These are phyloP conservation scores for Penicillium macrosclerotiorum DNA, from an alignment of 495 filamentous ascomycete species.

Conservation along the genomic window DNA sequence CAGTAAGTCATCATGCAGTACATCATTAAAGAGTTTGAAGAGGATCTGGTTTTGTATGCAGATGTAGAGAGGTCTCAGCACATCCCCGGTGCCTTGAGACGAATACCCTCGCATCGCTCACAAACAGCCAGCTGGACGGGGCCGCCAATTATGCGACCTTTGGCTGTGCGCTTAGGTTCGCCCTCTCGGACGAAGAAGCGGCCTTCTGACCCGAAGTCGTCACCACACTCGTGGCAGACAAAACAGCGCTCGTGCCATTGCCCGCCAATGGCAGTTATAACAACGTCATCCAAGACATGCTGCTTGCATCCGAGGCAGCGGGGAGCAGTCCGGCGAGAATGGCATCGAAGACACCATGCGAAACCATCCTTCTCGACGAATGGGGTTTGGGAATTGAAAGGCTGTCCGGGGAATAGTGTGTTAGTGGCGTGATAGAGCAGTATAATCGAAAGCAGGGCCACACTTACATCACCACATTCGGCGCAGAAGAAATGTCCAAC, in stretches of 20 bases:
- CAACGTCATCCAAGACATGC: slow-evolving; percentile 82
- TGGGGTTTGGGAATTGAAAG: slow-evolving; percentile 75
- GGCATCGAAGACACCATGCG: slow-evolving; percentile 93
- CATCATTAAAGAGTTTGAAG: slow-evolving; percentile 14
- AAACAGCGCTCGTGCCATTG: slow-evolving; percentile 97
- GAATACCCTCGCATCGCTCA: slow-evolving; percentile 61
- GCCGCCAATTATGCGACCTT: slow-evolving; percentile 47
- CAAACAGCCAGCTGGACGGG: slow-evolving; percentile 56
- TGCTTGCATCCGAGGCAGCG: slow-evolving; percentile 84
- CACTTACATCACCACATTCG: slow-evolving; percentile 84
- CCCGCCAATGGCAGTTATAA: slow-evolving; percentile 78
- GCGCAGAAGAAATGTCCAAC: slow-evolving; percentile 99
- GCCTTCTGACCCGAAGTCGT: slow-evolving; percentile 57
- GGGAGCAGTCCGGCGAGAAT: slow-evolving; percentile 83
- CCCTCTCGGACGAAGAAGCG: slow-evolving; percentile 62
- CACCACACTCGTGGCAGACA: slow-evolving; percentile 69
- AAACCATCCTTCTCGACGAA: slow-evolving; percentile 99
- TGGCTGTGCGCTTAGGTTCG: slow-evolving; percentile 49
- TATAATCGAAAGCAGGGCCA: background rate
- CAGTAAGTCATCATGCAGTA: slow-evolving; percentile 22
- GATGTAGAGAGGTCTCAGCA: slow-evolving; percentile 22
- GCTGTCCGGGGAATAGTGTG: slow-evolving; percentile 33
- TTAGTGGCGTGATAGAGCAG: slow-evolving; percentile 1
- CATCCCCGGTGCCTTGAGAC: slow-evolving; percentile 55
- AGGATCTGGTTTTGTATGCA: slow-evolving; percentile 5